These are phyloP conservation scores for Isoetes taiwanensis DNA, from an alignment of 75 land plant genomes.

Conservation along the genomic window DNA sequence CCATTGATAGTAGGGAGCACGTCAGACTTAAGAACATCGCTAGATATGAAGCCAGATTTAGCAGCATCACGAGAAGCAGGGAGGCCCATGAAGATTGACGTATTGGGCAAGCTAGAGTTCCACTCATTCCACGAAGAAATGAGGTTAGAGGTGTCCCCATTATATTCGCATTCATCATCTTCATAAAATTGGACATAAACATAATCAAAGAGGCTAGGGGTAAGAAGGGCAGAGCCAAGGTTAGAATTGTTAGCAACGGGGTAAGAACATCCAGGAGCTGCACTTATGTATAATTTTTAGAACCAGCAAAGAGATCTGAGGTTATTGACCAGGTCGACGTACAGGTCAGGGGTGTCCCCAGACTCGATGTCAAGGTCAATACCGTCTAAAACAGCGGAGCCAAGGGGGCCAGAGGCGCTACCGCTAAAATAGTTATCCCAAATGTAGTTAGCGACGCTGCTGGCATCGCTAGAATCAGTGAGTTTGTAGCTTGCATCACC, in stretches of 20 bases:
- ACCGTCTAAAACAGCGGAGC: constrained; percentile 1
- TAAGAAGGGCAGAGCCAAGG: too few species aligned
- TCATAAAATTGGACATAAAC: constrained; percentile 3
- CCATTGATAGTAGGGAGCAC: constrained; percentile 35
- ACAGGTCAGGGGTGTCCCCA: neutral
- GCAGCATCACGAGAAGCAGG: neutral
- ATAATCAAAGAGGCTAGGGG: neutral
- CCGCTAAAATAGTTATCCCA: neutral
- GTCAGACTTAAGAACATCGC: constrained; percentile 11
- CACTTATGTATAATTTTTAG: constrained; percentile 16
- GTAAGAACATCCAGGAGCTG: constrained; percentile 38
- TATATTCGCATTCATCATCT: neutral
- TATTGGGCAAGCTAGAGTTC: neutral
- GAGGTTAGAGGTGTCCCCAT: neutral
- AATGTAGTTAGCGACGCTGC: neutral
- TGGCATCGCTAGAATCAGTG: neutral
- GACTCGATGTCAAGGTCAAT: constrained; percentile 5
- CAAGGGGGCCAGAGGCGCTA: neutral
- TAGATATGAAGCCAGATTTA: constrained; percentile 34
- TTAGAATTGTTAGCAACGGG: constrained; percentile 10
- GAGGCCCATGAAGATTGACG: neutral
- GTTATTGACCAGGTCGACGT: constrained; percentile 12
- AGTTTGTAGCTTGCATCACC: neutral
- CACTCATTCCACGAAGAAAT: neutral
- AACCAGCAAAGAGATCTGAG: neutral